phyloP scores from a whole-genome alignment of 139 green algal species.

The Chlamydomonas sp. region DNA sequence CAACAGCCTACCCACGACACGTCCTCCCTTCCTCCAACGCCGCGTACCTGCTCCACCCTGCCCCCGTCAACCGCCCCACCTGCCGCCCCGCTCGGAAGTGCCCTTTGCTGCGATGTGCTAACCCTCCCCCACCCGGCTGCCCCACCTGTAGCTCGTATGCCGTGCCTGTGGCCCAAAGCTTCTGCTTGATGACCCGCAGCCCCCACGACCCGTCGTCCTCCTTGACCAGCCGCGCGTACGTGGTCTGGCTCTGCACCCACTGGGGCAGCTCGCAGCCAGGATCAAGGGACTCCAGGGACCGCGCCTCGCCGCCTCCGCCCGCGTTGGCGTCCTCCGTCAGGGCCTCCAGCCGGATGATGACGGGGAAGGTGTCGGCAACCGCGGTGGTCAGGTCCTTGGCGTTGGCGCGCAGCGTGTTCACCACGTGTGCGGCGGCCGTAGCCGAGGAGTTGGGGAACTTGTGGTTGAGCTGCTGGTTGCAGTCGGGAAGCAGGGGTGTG shows the following conservation, averaged over 20 bases:
- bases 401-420: slow-evolving; percentile 26
- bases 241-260: slow-evolving; percentile 95
- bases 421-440: slow-evolving; percentile 26
- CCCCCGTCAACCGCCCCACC: neutral
- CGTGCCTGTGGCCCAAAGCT: slow-evolving; percentile 93
- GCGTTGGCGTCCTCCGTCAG: slow-evolving; percentile 66
- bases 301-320: slow-evolving; percentile 39
- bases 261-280: slow-evolving; percentile 62
- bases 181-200: slow-evolving; percentile 85
- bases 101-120: no score
- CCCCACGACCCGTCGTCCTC: slow-evolving; percentile 70
- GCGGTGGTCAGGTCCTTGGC: slow-evolving; percentile 18
- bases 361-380: slow-evolving; percentile 60
- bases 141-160: slow-evolving; percentile 93
- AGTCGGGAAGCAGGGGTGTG: neutral
- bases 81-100: neutral
- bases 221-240: slow-evolving; percentile 83
- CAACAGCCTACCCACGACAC: no score
- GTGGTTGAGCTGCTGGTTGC: slow-evolving; percentile 57
- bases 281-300: slow-evolving; percentile 67
- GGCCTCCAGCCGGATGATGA: slow-evolving; percentile 89
- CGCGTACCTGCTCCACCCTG: no score
- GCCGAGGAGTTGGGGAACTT: slow-evolving; percentile 55
- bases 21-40: no score
- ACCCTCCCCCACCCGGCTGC: neutral